phyloP scores from a whole-genome alignment of 2,329 filamentous ascomycete species.

The Ceratocystiopsis minuta region DNA sequence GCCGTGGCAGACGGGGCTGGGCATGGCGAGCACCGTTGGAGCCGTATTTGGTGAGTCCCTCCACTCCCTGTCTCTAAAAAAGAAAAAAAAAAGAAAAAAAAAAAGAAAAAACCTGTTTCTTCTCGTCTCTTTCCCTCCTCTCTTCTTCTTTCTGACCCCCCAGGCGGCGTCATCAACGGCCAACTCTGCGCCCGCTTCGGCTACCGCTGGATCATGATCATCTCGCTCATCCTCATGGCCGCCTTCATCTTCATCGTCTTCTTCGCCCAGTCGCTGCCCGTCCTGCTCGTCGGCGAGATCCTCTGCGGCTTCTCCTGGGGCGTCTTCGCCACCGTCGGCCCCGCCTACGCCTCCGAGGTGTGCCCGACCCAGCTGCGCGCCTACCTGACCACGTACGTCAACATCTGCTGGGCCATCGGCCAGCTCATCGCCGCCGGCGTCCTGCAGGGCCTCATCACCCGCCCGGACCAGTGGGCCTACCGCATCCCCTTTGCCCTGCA shows the following conservation, averaged over 20 bases:
- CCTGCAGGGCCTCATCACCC: slow-evolving; percentile 18
- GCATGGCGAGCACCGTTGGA: too few species aligned
- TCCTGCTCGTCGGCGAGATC: slow-evolving; percentile 24
- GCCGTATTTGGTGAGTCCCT: too few species aligned
- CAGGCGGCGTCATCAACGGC: slow-evolving; percentile 30
- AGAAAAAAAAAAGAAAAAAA: too few species aligned
- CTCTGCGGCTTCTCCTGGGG: slow-evolving; percentile 22
- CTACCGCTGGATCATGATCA: slow-evolving; percentile 25
- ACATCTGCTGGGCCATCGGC: slow-evolving; percentile 28
- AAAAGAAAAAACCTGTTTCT: too few species aligned
- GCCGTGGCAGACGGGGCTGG: too few species aligned
- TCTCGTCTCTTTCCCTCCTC: too few species aligned
- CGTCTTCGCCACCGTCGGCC: slow-evolving; percentile 20
- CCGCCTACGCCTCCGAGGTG: slow-evolving; percentile 19
- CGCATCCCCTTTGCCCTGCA: slow-evolving; percentile 16
- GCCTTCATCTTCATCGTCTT: slow-evolving; percentile 28
- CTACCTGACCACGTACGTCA: slow-evolving; percentile 24
- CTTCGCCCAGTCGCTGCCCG: slow-evolving; percentile 20
- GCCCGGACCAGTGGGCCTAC: slow-evolving; percentile 20
- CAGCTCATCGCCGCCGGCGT: slow-evolving; percentile 18
- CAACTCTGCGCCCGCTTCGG: slow-evolving; percentile 25
- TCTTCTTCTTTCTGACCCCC: background rate
- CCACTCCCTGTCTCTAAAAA: too few species aligned
- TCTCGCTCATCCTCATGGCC: slow-evolving; percentile 19
- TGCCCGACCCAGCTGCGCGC: slow-evolving; percentile 16